Evolutionary conservation across 1,284 basidiomycete genomes (phyloP).

Genomic region (Boletus mariae): DNA sequence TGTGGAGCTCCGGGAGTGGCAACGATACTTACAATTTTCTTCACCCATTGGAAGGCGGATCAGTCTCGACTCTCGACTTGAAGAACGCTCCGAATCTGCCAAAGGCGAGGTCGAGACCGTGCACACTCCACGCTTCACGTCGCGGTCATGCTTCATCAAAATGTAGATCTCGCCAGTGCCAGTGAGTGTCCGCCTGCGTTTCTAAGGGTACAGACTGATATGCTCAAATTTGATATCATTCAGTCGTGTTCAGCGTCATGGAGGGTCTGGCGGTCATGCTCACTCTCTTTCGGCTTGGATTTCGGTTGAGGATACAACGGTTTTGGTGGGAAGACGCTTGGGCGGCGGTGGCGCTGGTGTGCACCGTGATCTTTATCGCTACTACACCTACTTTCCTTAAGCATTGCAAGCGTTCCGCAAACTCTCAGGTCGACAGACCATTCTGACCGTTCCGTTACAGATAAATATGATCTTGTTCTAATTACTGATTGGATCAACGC

Average conservation of each 20-base stretch:
- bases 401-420: background rate
- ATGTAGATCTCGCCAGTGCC: background rate
- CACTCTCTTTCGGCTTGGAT: slow-evolving; percentile 14
- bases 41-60: too few relatives aligned
- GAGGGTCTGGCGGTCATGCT: slow-evolving; percentile 4
- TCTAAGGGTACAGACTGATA: background rate
- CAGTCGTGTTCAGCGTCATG: slow-evolving; percentile 9
- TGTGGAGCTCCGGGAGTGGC: background rate
- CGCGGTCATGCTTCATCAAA: background rate
- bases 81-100: background rate
- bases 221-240: background rate
- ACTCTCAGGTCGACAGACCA: background rate
- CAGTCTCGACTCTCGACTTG: background rate
- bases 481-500: background rate
- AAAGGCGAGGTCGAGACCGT: background rate
- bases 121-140: background rate
- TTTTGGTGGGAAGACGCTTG: slow-evolving; percentile 26
- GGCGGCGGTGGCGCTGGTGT: slow-evolving; percentile 10
- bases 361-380: background rate
- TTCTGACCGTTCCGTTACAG: slow-evolving; percentile 1
- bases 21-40: background rate
- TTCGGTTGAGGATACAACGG: slow-evolving; percentile 13
- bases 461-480: background rate
- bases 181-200: background rate
- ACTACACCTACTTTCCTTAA: background rate